A percentile compares a stretch with the other conserved stretches of the same genome.
phyloP scores from a whole-genome alignment of 345 rosid species.

The Eucalyptus curtisii region DNA sequence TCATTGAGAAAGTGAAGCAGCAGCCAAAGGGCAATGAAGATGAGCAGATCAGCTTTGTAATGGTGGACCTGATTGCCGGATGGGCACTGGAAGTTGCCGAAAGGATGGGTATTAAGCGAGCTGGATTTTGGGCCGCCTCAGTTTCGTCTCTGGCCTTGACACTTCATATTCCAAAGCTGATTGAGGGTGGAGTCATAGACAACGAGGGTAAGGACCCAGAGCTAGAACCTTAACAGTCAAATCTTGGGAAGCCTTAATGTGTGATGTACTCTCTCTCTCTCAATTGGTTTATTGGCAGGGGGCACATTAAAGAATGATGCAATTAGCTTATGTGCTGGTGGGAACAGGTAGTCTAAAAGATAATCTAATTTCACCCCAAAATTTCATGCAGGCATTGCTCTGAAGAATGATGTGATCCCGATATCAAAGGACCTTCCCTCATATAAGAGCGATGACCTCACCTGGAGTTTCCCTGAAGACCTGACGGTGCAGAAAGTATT shows the following conservation, averaged over 20 bases:
- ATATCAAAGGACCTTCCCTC: neutral
- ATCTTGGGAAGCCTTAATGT: neutral
- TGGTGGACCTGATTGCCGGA: neutral
- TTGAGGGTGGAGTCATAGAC: conserved; percentile 7
- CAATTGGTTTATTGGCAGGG: neutral
- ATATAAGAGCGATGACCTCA: neutral
- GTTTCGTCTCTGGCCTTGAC: conserved; percentile 1
- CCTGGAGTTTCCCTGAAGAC: neutral
- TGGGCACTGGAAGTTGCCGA: conserved; percentile 10
- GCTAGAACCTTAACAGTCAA: neutral
- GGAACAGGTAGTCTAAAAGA: neutral
- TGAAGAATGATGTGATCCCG: neutral
- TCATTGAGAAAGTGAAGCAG: neutral
- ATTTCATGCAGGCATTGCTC: neutral
- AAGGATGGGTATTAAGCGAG: conserved; percentile 1
- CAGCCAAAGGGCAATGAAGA: neutral
- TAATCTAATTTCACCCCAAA: neutral
- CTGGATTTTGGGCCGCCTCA: neutral
- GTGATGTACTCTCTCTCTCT: neutral
- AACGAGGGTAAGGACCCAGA: neutral
- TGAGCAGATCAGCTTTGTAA: neutral
- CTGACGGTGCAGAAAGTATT: neutral
- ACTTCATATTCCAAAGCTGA: neutral
- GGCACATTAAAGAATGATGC: neutral
- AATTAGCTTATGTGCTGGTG: neutral